Evolutionary conservation across 306 rosid species (phyloP), one percentile per base, ranked within the genome.

Genomic region (Abrus precatorius): DNA sequence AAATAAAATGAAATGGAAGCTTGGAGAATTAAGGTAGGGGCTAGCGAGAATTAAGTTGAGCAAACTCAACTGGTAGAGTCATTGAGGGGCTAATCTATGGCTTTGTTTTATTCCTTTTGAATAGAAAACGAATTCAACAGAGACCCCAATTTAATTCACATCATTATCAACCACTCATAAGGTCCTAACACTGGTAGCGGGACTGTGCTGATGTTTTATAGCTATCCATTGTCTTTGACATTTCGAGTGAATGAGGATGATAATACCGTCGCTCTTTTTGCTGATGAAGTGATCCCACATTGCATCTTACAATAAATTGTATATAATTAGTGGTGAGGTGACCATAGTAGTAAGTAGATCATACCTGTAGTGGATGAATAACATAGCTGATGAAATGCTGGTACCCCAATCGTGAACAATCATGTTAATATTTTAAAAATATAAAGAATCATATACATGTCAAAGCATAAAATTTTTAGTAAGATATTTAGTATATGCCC

Each of bases 61-160:
- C 9, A 78, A 74, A 61, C 74, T 79, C 54, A 41, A 48, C 56
- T 55, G 28, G 52, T 56, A 69, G 78, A 61, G 74, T 49, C 44
- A 30, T 81, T 63, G 64, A 50, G 11, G 78, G 56, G 27, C 34
- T 59, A 41, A 32, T 75, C n/a, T 11, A 27, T 49, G 8, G 45
- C 14, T 9, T 44, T 67, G 20, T 81, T 67, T 67, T 60, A 47
- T 52, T 40, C 14, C 74, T 62, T 63, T 83, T 69, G 13, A 56
- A 65, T 48, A 40, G 54, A 55, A 50, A 48, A 72, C 8, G 69
- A 60, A 59, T 28, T 75, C 30, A 59, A 63, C 79, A 7, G 53
- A 76, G 88, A 69, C 88, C 83, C 79, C 50, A 41, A 5, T 20
- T 44, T 20, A 66, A 67, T 67, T 80, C 83, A 82, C 84, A 70